Conservation (phyloP, 169 alveolate genomes). For the Cryptosporidium muris region DNA sequence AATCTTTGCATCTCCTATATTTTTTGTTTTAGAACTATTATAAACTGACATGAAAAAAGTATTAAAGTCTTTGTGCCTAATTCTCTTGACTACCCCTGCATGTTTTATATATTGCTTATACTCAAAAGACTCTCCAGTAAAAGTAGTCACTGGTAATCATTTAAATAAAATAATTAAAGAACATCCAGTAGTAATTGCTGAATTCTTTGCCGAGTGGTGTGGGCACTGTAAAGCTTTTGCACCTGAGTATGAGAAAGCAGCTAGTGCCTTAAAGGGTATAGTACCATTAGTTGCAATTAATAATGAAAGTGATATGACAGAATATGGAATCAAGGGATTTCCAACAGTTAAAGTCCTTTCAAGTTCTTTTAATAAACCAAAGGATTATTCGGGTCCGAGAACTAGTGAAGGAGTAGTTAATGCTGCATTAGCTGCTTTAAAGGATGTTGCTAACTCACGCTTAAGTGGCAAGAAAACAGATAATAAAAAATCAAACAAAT, state of each 20-base stretch:
- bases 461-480: constrained; percentile 63
- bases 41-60: not conserved
- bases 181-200: constrained; percentile 86
- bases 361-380: constrained; percentile 60
- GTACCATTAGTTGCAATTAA: constrained; percentile 80
- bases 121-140: constrained; percentile 47
- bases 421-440: constrained; percentile 77
- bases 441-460: constrained; percentile 76
- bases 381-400: constrained; percentile 72
- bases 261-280: constrained; percentile 79
- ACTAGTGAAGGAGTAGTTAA: constrained; percentile 73
- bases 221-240: constrained; percentile 89
- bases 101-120: constrained; percentile 36
- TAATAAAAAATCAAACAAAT: constrained; percentile 34
- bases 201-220: constrained; percentile 96
- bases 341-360: constrained; percentile 89
- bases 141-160: constrained; percentile 74
- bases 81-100: constrained; percentile 8
- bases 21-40: not conserved
- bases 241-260: constrained; percentile 82
- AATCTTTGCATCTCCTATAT: too few relatives aligned
- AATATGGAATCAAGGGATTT: constrained; percentile 83
- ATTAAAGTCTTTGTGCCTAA: not conserved
- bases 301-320: constrained; percentile 76
- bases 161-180: constrained; percentile 76